Evolutionary conservation across 192 early-diverging fungal species (phyloP).

Genomic region (Lunasporangiospora selenospora): DNA sequence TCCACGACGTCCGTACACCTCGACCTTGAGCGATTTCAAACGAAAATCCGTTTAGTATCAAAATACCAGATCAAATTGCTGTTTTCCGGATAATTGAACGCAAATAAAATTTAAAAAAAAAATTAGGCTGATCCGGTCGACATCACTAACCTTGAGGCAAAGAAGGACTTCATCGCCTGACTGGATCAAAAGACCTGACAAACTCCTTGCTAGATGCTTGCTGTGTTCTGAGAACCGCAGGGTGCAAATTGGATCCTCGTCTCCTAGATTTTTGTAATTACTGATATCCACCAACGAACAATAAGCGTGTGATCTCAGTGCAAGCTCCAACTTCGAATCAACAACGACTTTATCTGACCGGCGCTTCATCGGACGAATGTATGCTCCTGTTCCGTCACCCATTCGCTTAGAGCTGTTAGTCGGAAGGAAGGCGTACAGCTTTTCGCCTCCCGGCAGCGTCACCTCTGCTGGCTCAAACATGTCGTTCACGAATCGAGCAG

Average conservation of each 20-base stretch:
- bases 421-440: conserved; percentile 10
- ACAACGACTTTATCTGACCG: conserved; percentile 4
- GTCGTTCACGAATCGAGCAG: conserved; percentile 9
- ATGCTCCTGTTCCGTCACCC: conserved; percentile 18
- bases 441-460: conserved; percentile 13
- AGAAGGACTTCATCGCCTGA: conserved; percentile 20
- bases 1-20: conserved; percentile 9
- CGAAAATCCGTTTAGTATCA: not conserved
- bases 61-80: not conserved
- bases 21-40: too few relatives aligned
- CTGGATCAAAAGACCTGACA: conserved; percentile 15
- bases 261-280: conserved; percentile 12
- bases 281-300: conserved; percentile 20
- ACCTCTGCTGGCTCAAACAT: conserved; percentile 15
- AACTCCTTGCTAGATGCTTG: conserved; percentile 11
- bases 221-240: conserved; percentile 19
- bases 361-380: conserved; percentile 17
- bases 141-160: too few relatives aligned
- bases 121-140: not conserved
- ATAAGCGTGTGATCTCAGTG: conserved; percentile 14
- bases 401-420: conserved; percentile 1
- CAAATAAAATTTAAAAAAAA: not conserved
- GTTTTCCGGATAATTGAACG: not conserved
- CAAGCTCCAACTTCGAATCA: conserved; percentile 13
- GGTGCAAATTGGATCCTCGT: conserved; percentile 13